Percentiles rank a stretch among this genome's conserved stretches.
phyloP scores from a whole-genome alignment of 2,329 filamentous ascomycete species.

The Aureobasidium sp. region DNA sequence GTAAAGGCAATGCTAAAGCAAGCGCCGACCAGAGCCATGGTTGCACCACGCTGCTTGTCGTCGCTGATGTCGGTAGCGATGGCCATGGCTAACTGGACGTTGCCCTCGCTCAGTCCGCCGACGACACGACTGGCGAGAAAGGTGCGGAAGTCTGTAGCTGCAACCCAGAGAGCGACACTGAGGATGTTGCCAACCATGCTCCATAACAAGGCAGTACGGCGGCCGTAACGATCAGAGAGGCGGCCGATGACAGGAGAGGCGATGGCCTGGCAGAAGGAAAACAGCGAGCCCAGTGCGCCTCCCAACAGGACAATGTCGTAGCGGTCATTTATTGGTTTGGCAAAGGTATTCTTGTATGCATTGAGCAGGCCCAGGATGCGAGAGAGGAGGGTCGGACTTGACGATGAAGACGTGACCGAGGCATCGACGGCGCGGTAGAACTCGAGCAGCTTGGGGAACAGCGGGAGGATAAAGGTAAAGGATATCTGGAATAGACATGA shows the following conservation, averaged over 20 bases:
- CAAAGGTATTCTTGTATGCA: slow-evolving; percentile 88
- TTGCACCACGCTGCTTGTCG: slow-evolving; percentile 71
- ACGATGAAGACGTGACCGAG: slow-evolving; percentile 37
- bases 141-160: slow-evolving; percentile 87
- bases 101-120: slow-evolving; percentile 89
- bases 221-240: slow-evolving; percentile 81
- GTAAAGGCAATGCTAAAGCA: slow-evolving; percentile 98
- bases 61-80: slow-evolving; percentile 96
- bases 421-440: slow-evolving; percentile 88
- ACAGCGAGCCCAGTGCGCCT: slow-evolving; percentile 85
- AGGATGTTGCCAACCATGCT: slow-evolving; percentile 91
- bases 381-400: slow-evolving; percentile 57
- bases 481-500: slow-evolving; percentile 66
- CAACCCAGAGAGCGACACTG: slow-evolving; percentile 89
- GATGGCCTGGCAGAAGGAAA: slow-evolving; percentile 85
- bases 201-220: slow-evolving; percentile 75
- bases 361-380: slow-evolving; percentile 77
- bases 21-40: slow-evolving; percentile 91
- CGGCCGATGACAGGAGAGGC: slow-evolving; percentile 85
- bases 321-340: slow-evolving; percentile 84
- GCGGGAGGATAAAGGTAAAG: slow-evolving; percentile 94
- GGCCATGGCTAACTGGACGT: slow-evolving; percentile 90
- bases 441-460: slow-evolving; percentile 90
- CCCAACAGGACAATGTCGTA: slow-evolving; percentile 96
- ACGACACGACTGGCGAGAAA: slow-evolving; percentile 91